phyloP scores from a whole-genome alignment of 2,329 filamentous ascomycete genomes.

The Alternaria ethzedia region DNA sequence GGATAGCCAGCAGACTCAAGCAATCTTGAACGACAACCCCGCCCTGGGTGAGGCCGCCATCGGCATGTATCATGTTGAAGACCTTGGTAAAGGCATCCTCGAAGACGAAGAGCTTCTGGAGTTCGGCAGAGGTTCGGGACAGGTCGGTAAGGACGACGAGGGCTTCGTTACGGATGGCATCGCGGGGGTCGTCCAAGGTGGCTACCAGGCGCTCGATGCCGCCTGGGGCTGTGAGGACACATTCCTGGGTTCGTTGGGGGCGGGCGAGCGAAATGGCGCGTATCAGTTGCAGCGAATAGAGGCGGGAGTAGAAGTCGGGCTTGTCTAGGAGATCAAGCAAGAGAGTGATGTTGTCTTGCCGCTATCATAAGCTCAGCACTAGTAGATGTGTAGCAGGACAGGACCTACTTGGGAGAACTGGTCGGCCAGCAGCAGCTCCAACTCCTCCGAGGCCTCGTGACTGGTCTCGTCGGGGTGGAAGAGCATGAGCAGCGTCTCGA shows the following conservation, averaged over 20 bases:
- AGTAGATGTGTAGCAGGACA: conserved; percentile 15
- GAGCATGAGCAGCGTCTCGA: conserved; percentile 94
- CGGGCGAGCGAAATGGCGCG: conserved; percentile 84
- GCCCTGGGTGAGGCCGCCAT: conserved; percentile 82
- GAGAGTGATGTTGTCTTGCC: conserved; percentile 93
- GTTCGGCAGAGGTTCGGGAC: conserved; percentile 82
- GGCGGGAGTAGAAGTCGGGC: conserved; percentile 84
- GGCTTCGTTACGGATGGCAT: conserved; percentile 84
- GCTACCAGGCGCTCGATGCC: conserved; percentile 87
- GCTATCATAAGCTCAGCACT: conserved; percentile 65
- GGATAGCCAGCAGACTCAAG: conserved; percentile 85
- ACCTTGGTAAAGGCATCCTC: conserved; percentile 90
- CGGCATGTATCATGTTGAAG: conserved; percentile 79
- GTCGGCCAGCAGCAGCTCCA: conserved; percentile 93
- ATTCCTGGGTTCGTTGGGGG: conserved; percentile 92
- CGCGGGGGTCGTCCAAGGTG: conserved; percentile 81
- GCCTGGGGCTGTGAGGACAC: conserved; percentile 84
- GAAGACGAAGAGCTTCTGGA: conserved; percentile 95
- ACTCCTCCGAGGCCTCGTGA: conserved; percentile 92
- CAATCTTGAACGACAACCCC: conserved; percentile 92
- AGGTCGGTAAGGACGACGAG: conserved; percentile 86
- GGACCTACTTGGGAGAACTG: conserved; percentile 85
- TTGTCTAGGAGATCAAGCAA: conserved; percentile 89
- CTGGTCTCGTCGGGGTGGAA: conserved; percentile 74
- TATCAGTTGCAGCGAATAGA: conserved; percentile 90